Evolutionary conservation across 1,284 basidiomycete species (phyloP).

Genomic region (Cerioporus squamosus): DNA sequence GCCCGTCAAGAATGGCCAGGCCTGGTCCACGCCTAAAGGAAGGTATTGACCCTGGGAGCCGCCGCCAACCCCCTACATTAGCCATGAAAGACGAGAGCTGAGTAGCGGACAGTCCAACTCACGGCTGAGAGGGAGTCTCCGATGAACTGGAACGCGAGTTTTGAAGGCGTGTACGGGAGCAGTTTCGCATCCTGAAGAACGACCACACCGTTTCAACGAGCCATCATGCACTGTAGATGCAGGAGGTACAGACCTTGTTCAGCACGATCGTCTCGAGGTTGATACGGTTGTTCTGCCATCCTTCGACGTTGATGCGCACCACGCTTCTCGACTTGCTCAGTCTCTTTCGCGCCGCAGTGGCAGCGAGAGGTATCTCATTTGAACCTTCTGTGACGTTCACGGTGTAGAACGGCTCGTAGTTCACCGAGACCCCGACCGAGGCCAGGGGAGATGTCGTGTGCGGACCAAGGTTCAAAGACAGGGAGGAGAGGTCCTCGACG

Average conservation of each 20-base stretch:
- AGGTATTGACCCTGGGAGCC: conserved; percentile 53
- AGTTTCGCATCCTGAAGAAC: conserved; percentile 47
- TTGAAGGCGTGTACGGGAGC: conserved; percentile 50
- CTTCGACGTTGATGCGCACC: conserved; percentile 54
- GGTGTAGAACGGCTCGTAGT: conserved; percentile 50
- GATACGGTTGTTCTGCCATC: conserved; percentile 63
- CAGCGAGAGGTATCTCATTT: conserved; percentile 47
- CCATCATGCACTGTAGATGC: not conserved
- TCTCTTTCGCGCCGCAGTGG: not conserved
- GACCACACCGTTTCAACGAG: not conserved
- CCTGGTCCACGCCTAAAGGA: conserved; percentile 56
- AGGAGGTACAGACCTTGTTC: conserved; percentile 43
- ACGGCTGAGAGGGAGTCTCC: conserved; percentile 63
- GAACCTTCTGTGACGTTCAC: conserved; percentile 52
- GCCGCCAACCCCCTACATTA: conserved; percentile 7
- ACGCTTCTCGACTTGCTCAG: conserved; percentile 31
- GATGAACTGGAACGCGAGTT: conserved; percentile 57
- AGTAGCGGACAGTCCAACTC: conserved; percentile 13
- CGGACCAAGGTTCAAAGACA: conserved; percentile 52
- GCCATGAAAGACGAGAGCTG: not conserved
- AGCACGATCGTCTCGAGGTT: conserved; percentile 51
- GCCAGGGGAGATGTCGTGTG: conserved; percentile 52
- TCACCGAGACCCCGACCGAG: conserved; percentile 51
- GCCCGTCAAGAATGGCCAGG: conserved; percentile 59
- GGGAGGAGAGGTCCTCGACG: conserved; percentile 45